A percentile compares a stretch with the other conserved stretches of the same genome.
These are phyloP conservation scores for Tricharina praecox DNA, from an alignment of 495 filamentous ascomycete species.

Conservation along the genomic window DNA sequence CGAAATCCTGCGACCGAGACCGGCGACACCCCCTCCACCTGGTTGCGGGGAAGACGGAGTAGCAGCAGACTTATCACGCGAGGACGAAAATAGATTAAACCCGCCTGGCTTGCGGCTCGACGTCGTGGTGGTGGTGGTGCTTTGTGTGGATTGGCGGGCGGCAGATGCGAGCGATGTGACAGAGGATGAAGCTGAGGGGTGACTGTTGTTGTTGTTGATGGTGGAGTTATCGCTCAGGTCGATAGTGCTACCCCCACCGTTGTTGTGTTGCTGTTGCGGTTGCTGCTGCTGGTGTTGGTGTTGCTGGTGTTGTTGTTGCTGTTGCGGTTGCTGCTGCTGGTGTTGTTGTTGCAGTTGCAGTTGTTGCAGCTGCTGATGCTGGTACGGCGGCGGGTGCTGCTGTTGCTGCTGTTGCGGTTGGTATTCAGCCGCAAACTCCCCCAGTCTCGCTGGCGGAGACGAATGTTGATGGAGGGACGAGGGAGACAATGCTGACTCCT, in stretches of 20 bases:
- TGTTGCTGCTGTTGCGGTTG: neutral
- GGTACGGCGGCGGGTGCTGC: neutral
- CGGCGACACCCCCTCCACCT: neutral
- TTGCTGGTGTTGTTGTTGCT: neutral
- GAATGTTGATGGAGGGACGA: neutral
- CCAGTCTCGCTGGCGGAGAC: neutral
- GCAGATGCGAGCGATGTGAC: neutral
- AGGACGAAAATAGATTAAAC: neutral
- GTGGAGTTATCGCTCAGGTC: conserved; percentile 1
- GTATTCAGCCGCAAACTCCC: conserved; percentile 5
- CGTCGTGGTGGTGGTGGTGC: neutral
- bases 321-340: neutral
- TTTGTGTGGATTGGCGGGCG: neutral
- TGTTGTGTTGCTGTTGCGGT: neutral
- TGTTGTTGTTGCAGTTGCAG: neutral
- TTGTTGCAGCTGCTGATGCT: neutral
- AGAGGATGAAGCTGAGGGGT: neutral
- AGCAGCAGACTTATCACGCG: neutral
- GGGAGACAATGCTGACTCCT: neutral
- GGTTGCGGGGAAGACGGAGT: neutral
- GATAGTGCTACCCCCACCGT: neutral
- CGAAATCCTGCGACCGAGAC: neutral
- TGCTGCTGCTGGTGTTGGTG: too few species aligned
- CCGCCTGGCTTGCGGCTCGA: neutral
- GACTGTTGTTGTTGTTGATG: neutral